These are phyloP conservation scores for Ceratocystis papillata DNA, from an alignment of 2,329 filamentous ascomycete genomes.

Conservation along the genomic window DNA sequence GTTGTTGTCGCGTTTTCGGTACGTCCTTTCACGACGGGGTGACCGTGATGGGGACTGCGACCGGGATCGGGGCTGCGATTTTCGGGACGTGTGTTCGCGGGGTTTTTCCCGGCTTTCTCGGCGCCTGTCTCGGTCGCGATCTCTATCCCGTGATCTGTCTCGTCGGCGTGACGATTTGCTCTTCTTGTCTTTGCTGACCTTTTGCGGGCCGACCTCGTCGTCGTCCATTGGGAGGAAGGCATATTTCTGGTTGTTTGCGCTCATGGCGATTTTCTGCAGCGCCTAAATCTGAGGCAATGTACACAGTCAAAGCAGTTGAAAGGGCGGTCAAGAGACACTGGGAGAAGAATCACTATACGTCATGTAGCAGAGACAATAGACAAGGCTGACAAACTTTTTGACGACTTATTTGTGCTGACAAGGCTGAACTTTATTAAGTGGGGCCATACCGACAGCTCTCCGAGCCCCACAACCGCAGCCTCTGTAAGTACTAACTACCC, in stretches of 20 bases:
- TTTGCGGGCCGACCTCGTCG: constrained; percentile 40
- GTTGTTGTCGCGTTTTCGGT: constrained; percentile 35
- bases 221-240: constrained; percentile 58
- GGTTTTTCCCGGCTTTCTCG: constrained; percentile 6
- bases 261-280: constrained; percentile 32
- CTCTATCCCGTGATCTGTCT: constrained; percentile 15
- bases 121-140: not conserved
- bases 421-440: constrained; percentile 13
- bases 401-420: not conserved
- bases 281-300: not conserved
- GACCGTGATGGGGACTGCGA: constrained; percentile 31
- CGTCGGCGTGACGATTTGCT: constrained; percentile 12
- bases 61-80: constrained; percentile 1
- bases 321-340: not conserved
- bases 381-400: constrained; percentile 16
- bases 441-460: not conserved
- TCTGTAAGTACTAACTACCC: not conserved
- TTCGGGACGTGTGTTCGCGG: not conserved
- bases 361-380: constrained; percentile 4
- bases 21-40: constrained; percentile 34
- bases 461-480: not conserved
- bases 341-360: not conserved
- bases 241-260: constrained; percentile 45
- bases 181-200: constrained; percentile 19
- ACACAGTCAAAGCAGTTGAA: not conserved